Conservation (phyloP, 768 basidiomycete species). For the Mycena filopes region DNA sequence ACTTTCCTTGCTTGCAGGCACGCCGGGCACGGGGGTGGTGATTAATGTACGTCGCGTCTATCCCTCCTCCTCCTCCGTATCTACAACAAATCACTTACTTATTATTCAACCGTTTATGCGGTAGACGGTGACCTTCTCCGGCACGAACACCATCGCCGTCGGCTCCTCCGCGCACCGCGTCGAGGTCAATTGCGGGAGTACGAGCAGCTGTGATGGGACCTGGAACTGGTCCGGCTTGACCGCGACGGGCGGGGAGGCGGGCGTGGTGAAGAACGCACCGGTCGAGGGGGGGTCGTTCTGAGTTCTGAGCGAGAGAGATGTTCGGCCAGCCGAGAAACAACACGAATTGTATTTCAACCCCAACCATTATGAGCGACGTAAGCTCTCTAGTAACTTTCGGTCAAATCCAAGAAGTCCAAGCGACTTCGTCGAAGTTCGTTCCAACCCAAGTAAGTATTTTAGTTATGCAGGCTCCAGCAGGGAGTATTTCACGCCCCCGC, state of each 20-base stretch:
- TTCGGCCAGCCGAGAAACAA: too few species aligned
- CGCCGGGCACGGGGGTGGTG: slow-evolving; percentile 35
- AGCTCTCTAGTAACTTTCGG: too few species aligned
- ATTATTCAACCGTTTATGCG: background rate
- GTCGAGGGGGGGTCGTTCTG: slow-evolving; percentile 35
- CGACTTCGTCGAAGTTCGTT: too few species aligned
- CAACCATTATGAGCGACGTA: too few species aligned
- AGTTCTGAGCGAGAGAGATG: background rate
- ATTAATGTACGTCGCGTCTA: slow-evolving; percentile 19
- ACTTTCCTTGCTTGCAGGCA: slow-evolving; percentile 11
- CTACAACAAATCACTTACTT: too few species aligned
- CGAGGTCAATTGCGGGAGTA: slow-evolving; percentile 35
- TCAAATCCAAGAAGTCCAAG: too few species aligned
- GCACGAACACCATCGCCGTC: slow-evolving; percentile 34
- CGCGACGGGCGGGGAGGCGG: slow-evolving; percentile 32
- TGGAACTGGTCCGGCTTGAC: slow-evolving; percentile 36
- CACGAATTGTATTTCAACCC: too few species aligned
- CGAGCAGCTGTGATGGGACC: slow-evolving; percentile 33
- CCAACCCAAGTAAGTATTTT: too few species aligned
- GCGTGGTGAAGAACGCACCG: slow-evolving; percentile 34
- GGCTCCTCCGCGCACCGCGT: slow-evolving; percentile 32
- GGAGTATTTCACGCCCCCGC: too few species aligned
- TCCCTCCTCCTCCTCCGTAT: too few species aligned
- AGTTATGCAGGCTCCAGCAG: too few species aligned
- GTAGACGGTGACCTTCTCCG: slow-evolving; percentile 34